Conservation (phyloP, 306 rosid genomes). For the Vicia sativa region DNA sequence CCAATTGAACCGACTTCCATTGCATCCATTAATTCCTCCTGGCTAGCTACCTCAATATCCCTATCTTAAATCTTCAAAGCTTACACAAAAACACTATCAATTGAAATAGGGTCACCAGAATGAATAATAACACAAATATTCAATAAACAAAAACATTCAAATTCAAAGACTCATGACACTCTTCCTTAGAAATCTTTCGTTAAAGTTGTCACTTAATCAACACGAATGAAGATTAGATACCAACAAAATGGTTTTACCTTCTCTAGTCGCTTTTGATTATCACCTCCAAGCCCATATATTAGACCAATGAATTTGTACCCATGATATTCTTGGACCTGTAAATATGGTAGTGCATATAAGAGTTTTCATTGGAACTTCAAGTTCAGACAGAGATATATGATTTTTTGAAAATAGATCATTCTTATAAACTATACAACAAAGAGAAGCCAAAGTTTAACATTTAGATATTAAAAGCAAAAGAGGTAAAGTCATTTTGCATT, state of each 20-base stretch:
- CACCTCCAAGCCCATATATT: slow-evolving; percentile 79
- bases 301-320: slow-evolving; percentile 73
- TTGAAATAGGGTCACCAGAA: too few species aligned
- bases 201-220: too few species aligned
- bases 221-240: slow-evolving; percentile 20
- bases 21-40: too few species aligned
- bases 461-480: slow-evolving; percentile 17
- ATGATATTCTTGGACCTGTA: slow-evolving; percentile 83
- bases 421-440: slow-evolving; percentile 23
- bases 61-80: too few species aligned
- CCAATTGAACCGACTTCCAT: too few species aligned
- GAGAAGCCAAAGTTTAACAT: slow-evolving; percentile 6
- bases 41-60: too few species aligned
- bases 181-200: too few species aligned
- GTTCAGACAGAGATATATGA: slow-evolving; percentile 18
- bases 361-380: slow-evolving; percentile 30
- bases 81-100: too few species aligned
- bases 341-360: slow-evolving; percentile 37
- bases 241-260: slow-evolving; percentile 57
- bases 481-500: slow-evolving; percentile 22
- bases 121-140: too few species aligned
- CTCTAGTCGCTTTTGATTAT: slow-evolving; percentile 81
- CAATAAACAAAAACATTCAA: too few species aligned
- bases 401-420: slow-evolving; percentile 27
- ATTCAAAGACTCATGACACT: too few species aligned